Base-by-base conservation (phyloP, 176 grass and related monocot genomes). In the Chrysopogon serrulatus region DNA sequence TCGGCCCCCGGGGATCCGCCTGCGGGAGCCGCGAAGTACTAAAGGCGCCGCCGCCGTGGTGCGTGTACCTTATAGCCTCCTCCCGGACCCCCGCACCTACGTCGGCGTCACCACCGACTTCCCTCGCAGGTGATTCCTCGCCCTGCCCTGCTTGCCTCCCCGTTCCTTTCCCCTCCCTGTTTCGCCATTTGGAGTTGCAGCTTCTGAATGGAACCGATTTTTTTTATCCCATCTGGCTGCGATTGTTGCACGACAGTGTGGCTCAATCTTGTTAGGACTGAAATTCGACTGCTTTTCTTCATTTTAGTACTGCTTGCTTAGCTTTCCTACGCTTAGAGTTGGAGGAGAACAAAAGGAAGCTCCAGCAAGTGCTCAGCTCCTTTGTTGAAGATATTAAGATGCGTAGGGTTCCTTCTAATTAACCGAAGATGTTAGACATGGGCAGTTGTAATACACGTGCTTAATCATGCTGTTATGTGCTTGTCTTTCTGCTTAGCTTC, bases 61-160 rank as follows among this genome's bases (percentile, higher is more conserved):
- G 78, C 63, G 78, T 80, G 30, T 68, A 80, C 63, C 78, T 80
- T 48, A 80, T 80, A 36, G 78, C 78, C 30, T 80, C 78, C 30
- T 80, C 78, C 43, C 79, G 68, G 74, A 76, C 64, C 83, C 76
- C 33, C 87, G 84, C 47, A 95, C 91, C 18, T 95, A 98, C 56
- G 96, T 98, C 34, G 93, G 96, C 42, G 87, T 95, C 87, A 98
- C 96, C 28, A 98, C 93, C 17, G 83, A 95, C 71, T 94, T 98
- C 91, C 48, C 87, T 70, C 96, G 91, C 47, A 78, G 93, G 96
- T 98, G 36, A 72, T 56, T 82, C 42, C 31, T 40, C 21, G 4
- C 23, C 48, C 6, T 40, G 10, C 45, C 53, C 54, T 41, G 10
- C 36, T 70, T 36, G 3, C 11, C 33, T 3, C 41, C 40, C 2